phyloP scores from a whole-genome alignment of 1,139 yeast species.

The Wickerhamomyces sp. region DNA sequence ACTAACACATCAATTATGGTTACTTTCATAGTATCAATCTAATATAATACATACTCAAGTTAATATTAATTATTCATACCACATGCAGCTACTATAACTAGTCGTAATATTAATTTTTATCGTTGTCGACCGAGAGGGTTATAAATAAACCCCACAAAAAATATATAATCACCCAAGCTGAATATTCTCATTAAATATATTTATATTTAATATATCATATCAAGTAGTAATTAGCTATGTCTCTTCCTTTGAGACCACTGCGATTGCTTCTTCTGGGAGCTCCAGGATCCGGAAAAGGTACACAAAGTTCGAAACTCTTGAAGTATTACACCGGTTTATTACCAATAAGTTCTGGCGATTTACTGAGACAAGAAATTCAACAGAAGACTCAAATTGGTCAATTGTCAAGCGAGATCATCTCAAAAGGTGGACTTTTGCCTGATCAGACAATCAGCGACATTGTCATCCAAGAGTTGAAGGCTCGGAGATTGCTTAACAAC shows the following conservation, averaged over 20 bases:
- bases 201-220: too few species aligned
- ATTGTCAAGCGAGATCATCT: constrained; percentile 52
- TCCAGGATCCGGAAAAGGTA: constrained; percentile 95
- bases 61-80: too few species aligned
- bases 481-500: constrained; percentile 42
- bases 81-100: too few species aligned
- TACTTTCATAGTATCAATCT: too few species aligned
- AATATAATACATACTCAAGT: too few species aligned
- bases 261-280: constrained; percentile 79
- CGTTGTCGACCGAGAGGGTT: too few species aligned
- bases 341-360: constrained; percentile 79
- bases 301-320: constrained; percentile 67
- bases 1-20: too few species aligned
- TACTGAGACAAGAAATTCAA: constrained; percentile 65
- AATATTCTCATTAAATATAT: too few species aligned
- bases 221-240: too few species aligned
- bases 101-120: too few species aligned
- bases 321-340: constrained; percentile 43
- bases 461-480: constrained; percentile 45
- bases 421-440: constrained; percentile 66
- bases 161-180: too few species aligned
- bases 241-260: constrained; percentile 36
- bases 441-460: constrained; percentile 62
- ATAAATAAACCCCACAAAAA: too few species aligned
- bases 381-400: constrained; percentile 52